These are phyloP conservation scores for Colletotrichum musicola DNA, from an alignment of 2,329 filamentous ascomycete genomes.

Conservation along the genomic window DNA sequence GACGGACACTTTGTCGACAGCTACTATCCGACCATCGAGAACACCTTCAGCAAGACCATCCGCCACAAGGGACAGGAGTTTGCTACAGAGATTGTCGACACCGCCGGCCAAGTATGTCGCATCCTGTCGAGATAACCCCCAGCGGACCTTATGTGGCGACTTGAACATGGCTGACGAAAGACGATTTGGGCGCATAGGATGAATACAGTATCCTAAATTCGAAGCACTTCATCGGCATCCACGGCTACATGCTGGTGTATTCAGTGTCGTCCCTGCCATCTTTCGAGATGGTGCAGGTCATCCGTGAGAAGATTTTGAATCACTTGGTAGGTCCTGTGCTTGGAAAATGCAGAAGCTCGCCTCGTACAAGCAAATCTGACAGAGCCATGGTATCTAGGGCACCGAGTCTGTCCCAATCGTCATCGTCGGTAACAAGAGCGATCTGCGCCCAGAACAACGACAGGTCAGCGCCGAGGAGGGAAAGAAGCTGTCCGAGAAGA, in stretches of 20 bases:
- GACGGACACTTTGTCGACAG: constrained; percentile 98
- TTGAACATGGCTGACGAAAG: constrained; percentile 33
- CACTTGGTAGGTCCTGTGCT: constrained; percentile 76
- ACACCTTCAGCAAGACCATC: constrained; percentile 97
- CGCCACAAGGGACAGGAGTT: constrained; percentile 93
- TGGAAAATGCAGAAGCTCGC: background rate
- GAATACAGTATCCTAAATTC: constrained; percentile 99
- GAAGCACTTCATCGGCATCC: constrained; percentile 99
- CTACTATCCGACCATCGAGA: constrained; percentile 99
- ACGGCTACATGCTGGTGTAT: constrained; percentile 98
- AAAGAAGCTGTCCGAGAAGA: constrained; percentile 84
- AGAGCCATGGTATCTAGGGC: constrained; percentile 68
- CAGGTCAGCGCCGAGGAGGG: constrained; percentile 91
- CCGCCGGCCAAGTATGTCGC: constrained; percentile 83
- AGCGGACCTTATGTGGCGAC: too few species aligned
- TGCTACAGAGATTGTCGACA: constrained; percentile 97
- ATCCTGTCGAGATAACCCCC: too few species aligned
- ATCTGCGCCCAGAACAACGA: constrained; percentile 91
- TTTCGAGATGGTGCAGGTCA: constrained; percentile 97
- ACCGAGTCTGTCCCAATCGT: constrained; percentile 93
- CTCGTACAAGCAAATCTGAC: constrained; percentile 6
- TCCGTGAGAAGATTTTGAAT: constrained; percentile 96
- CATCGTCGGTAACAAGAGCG: constrained; percentile 97
- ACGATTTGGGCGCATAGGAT: constrained; percentile 68
- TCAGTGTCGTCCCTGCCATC: constrained; percentile 94